These are phyloP conservation scores for Aspergillus ochraceoroseus DNA, from an alignment of 2,329 filamentous ascomycete genomes.

Conservation along the genomic window DNA sequence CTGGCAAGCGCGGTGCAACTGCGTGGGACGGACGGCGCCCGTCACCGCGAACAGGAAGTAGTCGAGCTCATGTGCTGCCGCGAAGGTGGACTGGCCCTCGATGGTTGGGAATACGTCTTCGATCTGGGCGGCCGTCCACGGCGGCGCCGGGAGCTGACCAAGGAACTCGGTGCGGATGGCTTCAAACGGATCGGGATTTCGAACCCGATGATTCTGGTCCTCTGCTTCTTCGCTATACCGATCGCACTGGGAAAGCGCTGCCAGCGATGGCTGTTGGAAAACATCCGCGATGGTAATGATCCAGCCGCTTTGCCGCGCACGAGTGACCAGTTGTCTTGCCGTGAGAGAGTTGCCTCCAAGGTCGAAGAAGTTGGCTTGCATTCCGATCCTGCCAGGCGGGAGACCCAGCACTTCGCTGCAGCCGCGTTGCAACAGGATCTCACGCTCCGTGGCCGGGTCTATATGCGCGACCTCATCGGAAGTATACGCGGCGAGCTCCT, in stretches of 20 bases:
- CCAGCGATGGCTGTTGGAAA: constrained; percentile 24
- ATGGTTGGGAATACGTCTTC: constrained; percentile 14
- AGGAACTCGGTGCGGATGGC: constrained; percentile 10
- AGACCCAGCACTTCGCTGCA: constrained; percentile 11
- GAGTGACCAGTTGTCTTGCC: constrained; percentile 10
- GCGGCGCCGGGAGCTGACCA: constrained; percentile 9
- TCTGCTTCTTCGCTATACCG: constrained; percentile 5
- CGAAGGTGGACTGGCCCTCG: too few relatives aligned
- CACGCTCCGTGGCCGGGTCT: neutral
- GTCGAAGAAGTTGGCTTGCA: constrained; percentile 19
- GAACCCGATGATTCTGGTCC: constrained; percentile 7
- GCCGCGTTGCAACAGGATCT: constrained; percentile 5
- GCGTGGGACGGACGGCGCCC: constrained; percentile 15
- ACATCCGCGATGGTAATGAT: constrained; percentile 25
- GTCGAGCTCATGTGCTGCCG: constrained; percentile 13
- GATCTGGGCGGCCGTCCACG: constrained; percentile 3
- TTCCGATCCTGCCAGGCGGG: constrained; percentile 2
- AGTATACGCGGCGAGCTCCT: neutral
- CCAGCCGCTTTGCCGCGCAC: constrained; percentile 15
- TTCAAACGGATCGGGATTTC: constrained; percentile 11
- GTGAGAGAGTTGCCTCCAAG: constrained; percentile 17
- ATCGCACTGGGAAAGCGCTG: constrained; percentile 9
- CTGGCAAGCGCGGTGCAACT: constrained; percentile 15
- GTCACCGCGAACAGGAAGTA: constrained; percentile 18
- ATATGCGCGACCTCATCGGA: neutral